Conservation (phyloP, 208 protist species). For the Trypanosomatidae sp. region DNA sequence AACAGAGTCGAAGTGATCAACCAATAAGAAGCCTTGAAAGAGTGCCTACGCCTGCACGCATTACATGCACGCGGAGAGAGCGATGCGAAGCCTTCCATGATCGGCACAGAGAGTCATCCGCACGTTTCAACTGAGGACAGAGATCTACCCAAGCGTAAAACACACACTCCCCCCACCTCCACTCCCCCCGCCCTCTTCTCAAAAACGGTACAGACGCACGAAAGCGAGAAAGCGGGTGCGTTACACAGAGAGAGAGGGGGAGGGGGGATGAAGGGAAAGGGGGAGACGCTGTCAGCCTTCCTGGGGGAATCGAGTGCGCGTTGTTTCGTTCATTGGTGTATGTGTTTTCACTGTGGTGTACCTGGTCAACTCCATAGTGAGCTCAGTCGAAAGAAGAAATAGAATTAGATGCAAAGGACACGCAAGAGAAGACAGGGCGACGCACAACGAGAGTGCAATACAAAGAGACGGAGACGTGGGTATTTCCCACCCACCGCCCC, state of each 20-base stretch:
- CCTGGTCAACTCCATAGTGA: neutral
- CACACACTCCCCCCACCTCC: neutral
- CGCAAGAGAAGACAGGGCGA: neutral
- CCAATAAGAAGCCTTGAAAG: neutral
- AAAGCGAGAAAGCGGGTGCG: neutral
- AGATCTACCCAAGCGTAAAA: neutral
- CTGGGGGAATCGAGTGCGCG: neutral
- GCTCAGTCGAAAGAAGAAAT: neutral
- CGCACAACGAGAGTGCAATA: neutral
- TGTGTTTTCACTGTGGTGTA: neutral
- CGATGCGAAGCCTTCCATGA: neutral
- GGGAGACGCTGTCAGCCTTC: neutral
- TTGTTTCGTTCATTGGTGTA: neutral
- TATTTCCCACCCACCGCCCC: neutral
- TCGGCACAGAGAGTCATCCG: neutral
- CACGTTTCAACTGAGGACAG: neutral
- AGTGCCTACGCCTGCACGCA: neutral
- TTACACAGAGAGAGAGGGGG: no score
- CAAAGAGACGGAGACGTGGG: neutral
- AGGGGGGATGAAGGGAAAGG: neutral
- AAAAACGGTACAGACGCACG: neutral
- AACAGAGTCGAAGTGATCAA: neutral
- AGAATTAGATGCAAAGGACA: neutral
- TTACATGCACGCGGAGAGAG: neutral
- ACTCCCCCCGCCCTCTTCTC: neutral